Evolutionary conservation across 371 early-diverging fungal species (phyloP), one percentile per base, ranked within the genome.

Genomic region (Blastocladiella emersonii): DNA sequence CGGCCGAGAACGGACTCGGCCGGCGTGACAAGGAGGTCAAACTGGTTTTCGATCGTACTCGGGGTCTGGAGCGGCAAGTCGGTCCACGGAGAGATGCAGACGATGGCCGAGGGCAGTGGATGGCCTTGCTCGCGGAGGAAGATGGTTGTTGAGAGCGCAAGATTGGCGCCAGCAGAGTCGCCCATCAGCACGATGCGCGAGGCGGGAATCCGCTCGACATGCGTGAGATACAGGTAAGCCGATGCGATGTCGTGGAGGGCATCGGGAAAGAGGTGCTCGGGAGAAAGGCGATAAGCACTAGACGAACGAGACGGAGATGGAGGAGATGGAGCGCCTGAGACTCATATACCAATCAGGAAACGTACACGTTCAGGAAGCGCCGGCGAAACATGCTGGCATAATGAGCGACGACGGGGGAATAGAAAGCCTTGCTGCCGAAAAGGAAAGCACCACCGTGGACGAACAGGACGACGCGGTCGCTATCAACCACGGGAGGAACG

Each of bases 181-280:
- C 84, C 86, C 61, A 72, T 76, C 0, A 84, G 53, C 48, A 77
- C 66, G 57, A 81, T 67, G 39, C 75, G 67, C 17, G 65, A 36
- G 12, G 76, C 74, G 62, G 70, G 67, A 13, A 73, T 66, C 7
- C 65, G 39, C 41, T 67, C 17, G 25, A 62, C 61, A 1, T 61
- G 36, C 12, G 36, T 25, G 30, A 95, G 71, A 61, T 82, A 79
- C 49, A 80, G 61, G 66, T 89, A 92, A 0, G 88, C 83, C 30
- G 85, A 76, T 32, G 87, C 73, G 43, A 82, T 85, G 74, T 93
- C 93, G 57, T 86, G 84, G 12, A 94, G 72, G 19, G 87, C 87
- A 30, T 82, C 76, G 1, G 95, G 95, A 65, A 91, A 92, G 17
- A 89, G 84, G 61, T 80, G 68, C 43, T 89, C 85, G 0, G 95